These are phyloP conservation scores for Laetiporus sulphureus DNA, from an alignment of 1,284 basidiomycete genomes.

Conservation along the genomic window DNA sequence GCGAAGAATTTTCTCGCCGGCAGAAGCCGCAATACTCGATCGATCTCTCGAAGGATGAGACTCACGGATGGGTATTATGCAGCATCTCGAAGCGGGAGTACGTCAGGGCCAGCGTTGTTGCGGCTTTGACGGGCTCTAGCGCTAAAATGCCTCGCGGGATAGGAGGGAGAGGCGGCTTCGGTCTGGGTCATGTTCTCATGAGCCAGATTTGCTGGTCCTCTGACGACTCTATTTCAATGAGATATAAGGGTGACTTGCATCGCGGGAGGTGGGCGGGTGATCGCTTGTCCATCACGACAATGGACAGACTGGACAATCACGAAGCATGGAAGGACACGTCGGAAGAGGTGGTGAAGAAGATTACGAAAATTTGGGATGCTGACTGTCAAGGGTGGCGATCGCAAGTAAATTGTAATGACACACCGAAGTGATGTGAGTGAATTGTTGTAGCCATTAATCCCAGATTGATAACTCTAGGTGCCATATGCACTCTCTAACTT, in stretches of 20 bases:
- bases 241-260: conserved; percentile 1
- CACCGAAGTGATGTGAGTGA: too few relatives aligned
- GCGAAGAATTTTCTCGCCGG: too few relatives aligned
- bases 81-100: conserved; percentile 11
- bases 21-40: too few relatives aligned
- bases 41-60: too few relatives aligned
- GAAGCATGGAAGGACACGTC: conserved; percentile 13
- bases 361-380: too few relatives aligned
- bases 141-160: not conserved
- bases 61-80: conserved; percentile 7
- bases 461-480: too few relatives aligned
- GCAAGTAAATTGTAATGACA: too few relatives aligned
- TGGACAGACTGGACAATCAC: conserved; percentile 2
- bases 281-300: conserved; percentile 25
- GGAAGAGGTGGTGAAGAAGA: conserved; percentile 6
- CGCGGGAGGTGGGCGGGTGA: conserved; percentile 20
- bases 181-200: conserved; percentile 11
- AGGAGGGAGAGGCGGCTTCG: not conserved
- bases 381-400: too few relatives aligned
- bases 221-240: conserved; percentile 4
- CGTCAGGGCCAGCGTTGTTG: conserved; percentile 1
- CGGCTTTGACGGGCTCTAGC: too few relatives aligned
- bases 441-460: too few relatives aligned
- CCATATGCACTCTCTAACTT: too few relatives aligned
- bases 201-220: conserved; percentile 14